Evolutionary conservation across 371 early-diverging fungal genomes (phyloP).

Genomic region (Funneliformis caledonium): DNA sequence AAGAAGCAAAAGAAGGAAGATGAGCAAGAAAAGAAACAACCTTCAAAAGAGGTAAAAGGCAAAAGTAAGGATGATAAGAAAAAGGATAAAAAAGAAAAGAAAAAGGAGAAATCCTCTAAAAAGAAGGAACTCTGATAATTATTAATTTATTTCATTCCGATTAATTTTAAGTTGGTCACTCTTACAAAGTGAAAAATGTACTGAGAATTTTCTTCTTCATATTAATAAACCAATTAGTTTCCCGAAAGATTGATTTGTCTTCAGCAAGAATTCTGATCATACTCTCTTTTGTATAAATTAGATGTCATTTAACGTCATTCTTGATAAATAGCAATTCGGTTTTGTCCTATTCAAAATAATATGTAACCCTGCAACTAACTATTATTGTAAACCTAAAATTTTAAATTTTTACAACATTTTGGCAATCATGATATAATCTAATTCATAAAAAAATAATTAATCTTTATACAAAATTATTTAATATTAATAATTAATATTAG

Average conservation of each 20-base stretch:
- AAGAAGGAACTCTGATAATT: neutral
- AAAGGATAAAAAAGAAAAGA: neutral
- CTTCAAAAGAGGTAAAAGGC: neutral
- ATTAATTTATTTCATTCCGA: neutral
- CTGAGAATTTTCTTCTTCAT: neutral
- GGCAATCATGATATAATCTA: too few species aligned
- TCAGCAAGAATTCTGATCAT: neutral
- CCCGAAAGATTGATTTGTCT: neutral
- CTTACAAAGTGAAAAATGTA: neutral
- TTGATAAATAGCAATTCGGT: neutral
- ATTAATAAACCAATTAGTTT: neutral
- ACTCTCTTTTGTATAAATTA: constrained; percentile 38
- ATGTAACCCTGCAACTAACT: too few species aligned
- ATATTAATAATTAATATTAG: too few species aligned
- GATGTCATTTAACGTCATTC: constrained; percentile 44
- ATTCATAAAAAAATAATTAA: too few species aligned
- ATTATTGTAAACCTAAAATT: too few species aligned
- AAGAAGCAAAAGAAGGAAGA: constrained; percentile 2
- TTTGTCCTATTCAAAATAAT: too few species aligned
- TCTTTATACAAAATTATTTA: too few species aligned
- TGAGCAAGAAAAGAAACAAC: neutral
- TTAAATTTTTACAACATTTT: too few species aligned
- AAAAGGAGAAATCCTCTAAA: neutral
- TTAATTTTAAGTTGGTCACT: too few species aligned
- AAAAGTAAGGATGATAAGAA: neutral